Base-by-base conservation (phyloP, 78 protist genomes). In the Pigoraptor vietnamica region DNA sequence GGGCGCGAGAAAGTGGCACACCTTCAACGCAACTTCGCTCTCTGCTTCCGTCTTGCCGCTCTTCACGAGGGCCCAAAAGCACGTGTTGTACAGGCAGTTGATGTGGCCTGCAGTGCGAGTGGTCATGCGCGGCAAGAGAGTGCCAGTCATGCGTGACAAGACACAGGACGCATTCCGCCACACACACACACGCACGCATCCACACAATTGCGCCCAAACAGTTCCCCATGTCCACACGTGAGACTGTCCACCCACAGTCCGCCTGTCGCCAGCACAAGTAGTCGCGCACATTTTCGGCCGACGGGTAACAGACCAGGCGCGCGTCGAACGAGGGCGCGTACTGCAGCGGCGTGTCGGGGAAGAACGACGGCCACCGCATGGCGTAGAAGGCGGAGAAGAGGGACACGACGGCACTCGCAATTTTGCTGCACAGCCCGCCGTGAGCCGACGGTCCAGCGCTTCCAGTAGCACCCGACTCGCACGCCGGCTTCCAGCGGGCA, bases 251-350 rank as follows among this genome's bases (percentile, higher is more conserved):
- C 32, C 34, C 39, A 94, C 97, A 95, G 35, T 93, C 97, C 1
- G 93, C 98, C 37, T 97, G 97, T 0, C 98, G 93, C 97, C 97
- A 97, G 24, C 91, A 33, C n/a, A 95, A 56, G 36, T 97, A 93
- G 81, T 96, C 98, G 38, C 96, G 55, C 34, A 98, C 0, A 83
- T 94, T 95, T 37, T 93, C 84, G 36, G 87, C 89, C 0, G 97
- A 79, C 29, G 99, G 99, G 86, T 97, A 97, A 82, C 91, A 89
- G n/a, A 98, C 97, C 39, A 93, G 88, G n/a, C 99, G 95, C 9
- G 97, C 93, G 88, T 98, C 99, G 82, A 98, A 98, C 23, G 95
- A 40, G 10, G 99, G 99, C 36, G 97, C 95, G 36, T 94, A 93
- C 84, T 88, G 91, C 79, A 96, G 91, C 67, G 32, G 88, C 33